Base-by-base conservation (phyloP, 2,329 filamentous ascomycete genomes). In the Colletotrichum acutatum region DNA sequence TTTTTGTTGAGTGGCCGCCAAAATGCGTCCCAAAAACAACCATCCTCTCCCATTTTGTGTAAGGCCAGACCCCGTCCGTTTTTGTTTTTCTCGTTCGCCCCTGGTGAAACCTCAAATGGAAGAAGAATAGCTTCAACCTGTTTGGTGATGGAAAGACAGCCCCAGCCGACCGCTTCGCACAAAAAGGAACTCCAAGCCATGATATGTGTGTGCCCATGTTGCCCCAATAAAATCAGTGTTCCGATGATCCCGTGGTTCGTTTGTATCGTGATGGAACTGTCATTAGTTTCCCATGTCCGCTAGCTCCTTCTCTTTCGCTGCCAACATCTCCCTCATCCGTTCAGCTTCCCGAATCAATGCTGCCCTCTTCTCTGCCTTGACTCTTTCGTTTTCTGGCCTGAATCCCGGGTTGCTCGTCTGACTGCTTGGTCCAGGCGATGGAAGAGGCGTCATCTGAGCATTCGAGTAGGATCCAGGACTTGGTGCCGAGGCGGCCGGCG, bases 291-390 rank as follows among this genome's bases (percentile, higher is more conserved):
- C 63, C 63, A 84, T 74, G 61, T 83, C 83, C 5, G 91, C 91
- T 69, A 95, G 83, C 78, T 95, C 93, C 59, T 90, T 87, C 82
- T 95, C 93, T 78, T 95, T 95, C 14, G 90, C 92, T 11, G 90
- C 87, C 34, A 95, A 85, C 81, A 93, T 86, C 80, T 92, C 90
- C 49, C 93, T 88, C 91, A 97, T 97, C 65, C 87, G 86, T 78
- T 95, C 93, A 0, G 93, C 91, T 80, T 97, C 94, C 28, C 90
- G 87, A 79, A 92, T 89, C 61, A 97, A 83, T 60, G 91, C 88
- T 9, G 89, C 89, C 61, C 92, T 87, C 68, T 91, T 88, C 75
- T 93, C 92, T 4, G 88, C 86, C 76, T 89, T 92, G 8, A 85
- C 79, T 16, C 84, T 84, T 34, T 89, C 89, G n/a, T 81, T 82